Conservation (phyloP, 192 early-diverging fungal species). For the Kappamyces sp. region DNA sequence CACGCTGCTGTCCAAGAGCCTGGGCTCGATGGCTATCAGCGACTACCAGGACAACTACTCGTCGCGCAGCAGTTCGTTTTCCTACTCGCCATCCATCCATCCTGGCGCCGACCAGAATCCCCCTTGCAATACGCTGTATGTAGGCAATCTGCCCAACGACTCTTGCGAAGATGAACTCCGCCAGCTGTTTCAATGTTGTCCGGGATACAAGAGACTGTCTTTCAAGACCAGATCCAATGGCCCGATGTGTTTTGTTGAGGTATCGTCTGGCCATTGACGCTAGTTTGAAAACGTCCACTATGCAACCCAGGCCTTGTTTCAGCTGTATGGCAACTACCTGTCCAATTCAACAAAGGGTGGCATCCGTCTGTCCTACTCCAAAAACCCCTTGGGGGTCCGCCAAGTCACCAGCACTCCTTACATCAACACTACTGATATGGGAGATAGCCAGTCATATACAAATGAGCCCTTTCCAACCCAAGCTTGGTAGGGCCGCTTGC, state of each 20-base stretch:
- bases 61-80: neutral
- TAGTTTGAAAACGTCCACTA: slow-evolving; percentile 88
- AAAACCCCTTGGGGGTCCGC: slow-evolving; percentile 92
- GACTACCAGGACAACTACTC: slow-evolving; percentile 1
- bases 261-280: slow-evolving; percentile 15
- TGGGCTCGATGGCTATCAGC: slow-evolving; percentile 9
- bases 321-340: slow-evolving; percentile 79
- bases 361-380: slow-evolving; percentile 91
- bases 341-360: slow-evolving; percentile 84
- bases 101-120: slow-evolving; percentile 83
- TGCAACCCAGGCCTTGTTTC: slow-evolving; percentile 81
- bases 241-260: slow-evolving; percentile 98
- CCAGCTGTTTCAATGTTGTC: slow-evolving; percentile 68
- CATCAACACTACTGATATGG: too few relatives aligned
- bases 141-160: slow-evolving; percentile 88
- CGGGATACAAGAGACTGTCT: slow-evolving; percentile 85
- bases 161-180: slow-evolving; percentile 87
- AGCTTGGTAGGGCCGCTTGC: too few relatives aligned
- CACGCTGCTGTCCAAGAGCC: slow-evolving; percentile 28
- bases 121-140: slow-evolving; percentile 98
- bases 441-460: too few relatives aligned
- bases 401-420: slow-evolving; percentile 12
- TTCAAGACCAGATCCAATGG: slow-evolving; percentile 85
- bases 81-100: slow-evolving; percentile 11
- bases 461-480: too few relatives aligned